Percentiles rank a stretch among this genome's conserved stretches.
phyloP scores from a whole-genome alignment of 768 basidiomycete species.

The Boletus barrowsii region DNA sequence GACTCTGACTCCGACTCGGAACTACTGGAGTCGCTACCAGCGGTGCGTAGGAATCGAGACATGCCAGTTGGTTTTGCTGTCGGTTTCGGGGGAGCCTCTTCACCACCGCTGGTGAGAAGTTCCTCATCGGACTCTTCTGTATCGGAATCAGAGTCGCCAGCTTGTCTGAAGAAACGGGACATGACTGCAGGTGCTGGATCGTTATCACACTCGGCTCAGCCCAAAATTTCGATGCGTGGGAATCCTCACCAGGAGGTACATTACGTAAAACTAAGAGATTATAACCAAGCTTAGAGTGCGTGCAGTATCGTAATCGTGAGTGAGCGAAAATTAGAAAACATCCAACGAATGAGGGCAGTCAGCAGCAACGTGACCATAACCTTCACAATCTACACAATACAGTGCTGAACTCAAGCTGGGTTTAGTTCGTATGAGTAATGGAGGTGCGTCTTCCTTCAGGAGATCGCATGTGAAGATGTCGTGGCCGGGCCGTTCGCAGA shows the following conservation, averaged over 20 bases:
- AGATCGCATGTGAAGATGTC: slow-evolving; percentile 84
- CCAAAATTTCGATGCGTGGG: slow-evolving; percentile 23
- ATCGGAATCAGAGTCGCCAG: slow-evolving; percentile 76
- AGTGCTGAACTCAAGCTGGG: slow-evolving; percentile 32
- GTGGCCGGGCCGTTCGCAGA: slow-evolving; percentile 82
- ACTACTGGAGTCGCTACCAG: slow-evolving; percentile 53
- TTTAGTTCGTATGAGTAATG: slow-evolving; percentile 21
- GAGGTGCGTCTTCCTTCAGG: slow-evolving; percentile 52
- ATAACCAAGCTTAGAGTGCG: background rate
- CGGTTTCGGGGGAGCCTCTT: slow-evolving; percentile 47
- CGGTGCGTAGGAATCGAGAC: slow-evolving; percentile 74
- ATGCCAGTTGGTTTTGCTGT: slow-evolving; percentile 41
- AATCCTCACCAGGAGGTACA: background rate
- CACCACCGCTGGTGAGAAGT: slow-evolving; percentile 68
- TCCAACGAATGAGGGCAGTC: slow-evolving; percentile 86
- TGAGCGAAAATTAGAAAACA: slow-evolving; percentile 59
- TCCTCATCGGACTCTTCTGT: slow-evolving; percentile 74
- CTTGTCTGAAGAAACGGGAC: slow-evolving; percentile 89
- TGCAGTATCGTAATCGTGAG: background rate
- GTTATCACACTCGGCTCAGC: slow-evolving; percentile 17
- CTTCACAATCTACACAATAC: slow-evolving; percentile 85
- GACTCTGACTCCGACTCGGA: slow-evolving; percentile 50
- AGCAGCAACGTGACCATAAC: slow-evolving; percentile 67
- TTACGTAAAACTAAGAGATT: slow-evolving; percentile 19
- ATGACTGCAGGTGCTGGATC: slow-evolving; percentile 39